Evolutionary conservation across 2,329 filamentous ascomycete species (phyloP).

Genomic region (Colletotrichum tabaci): DNA sequence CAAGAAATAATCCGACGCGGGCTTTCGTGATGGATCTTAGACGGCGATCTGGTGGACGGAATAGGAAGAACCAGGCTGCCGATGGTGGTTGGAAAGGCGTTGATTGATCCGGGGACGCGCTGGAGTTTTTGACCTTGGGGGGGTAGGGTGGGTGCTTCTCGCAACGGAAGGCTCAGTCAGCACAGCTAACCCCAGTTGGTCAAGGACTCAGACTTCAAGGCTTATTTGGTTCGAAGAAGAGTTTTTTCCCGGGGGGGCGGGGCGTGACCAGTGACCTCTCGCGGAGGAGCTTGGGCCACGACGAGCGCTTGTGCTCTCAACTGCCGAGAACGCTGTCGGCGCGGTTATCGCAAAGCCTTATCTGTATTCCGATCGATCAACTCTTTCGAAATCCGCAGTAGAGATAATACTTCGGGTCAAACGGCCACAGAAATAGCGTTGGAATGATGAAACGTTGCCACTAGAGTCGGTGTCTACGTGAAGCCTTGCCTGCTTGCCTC

Average conservation of each 20-base stretch:
- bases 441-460: not conserved
- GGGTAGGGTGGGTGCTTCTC: not conserved
- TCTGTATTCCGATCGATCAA: not conserved
- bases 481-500: not conserved
- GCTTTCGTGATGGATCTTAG: slow-evolving; percentile 42
- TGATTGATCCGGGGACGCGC: slow-evolving; percentile 41
- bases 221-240: slow-evolving; percentile 5
- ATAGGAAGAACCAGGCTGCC: slow-evolving; percentile 44
- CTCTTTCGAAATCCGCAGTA: not conserved
- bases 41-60: slow-evolving; percentile 41
- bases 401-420: not conserved
- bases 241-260: not conserved
- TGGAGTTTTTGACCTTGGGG: slow-evolving; percentile 42
- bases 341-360: not conserved
- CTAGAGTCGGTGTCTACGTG: not conserved
- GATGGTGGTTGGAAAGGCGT: slow-evolving; percentile 43
- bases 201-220: not conserved
- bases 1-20: slow-evolving; percentile 34
- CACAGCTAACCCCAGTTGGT: not conserved
- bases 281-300: slow-evolving; percentile 5
- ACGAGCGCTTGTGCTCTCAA: not conserved
- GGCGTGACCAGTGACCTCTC: not conserved
- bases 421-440: not conserved
- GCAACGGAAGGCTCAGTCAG: slow-evolving; percentile 11
- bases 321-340: not conserved